These are phyloP conservation scores for Colletotrichum magnum DNA, from an alignment of 2,329 filamentous ascomycete species.

Conservation along the genomic window DNA sequence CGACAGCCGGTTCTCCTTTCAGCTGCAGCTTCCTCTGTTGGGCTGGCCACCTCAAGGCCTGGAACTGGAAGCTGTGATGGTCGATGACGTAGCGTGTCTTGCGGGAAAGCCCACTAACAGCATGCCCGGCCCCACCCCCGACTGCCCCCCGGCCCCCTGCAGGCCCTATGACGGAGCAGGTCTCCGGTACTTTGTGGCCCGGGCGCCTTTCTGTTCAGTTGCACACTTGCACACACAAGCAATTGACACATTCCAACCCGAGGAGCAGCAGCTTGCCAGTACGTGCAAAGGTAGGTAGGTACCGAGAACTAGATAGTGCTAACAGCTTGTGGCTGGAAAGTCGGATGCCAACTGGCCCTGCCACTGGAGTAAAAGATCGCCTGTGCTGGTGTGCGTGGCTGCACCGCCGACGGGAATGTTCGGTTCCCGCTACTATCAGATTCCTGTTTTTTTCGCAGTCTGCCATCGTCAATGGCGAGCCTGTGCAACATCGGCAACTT, in stretches of 20 bases:
- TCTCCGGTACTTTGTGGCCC: constrained; percentile 27
- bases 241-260: constrained; percentile 10
- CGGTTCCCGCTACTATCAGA: constrained; percentile 20
- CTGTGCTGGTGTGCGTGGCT: constrained; percentile 2
- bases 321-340: constrained; percentile 18
- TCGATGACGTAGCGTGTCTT: constrained; percentile 40
- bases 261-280: background rate
- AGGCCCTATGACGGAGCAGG: constrained; percentile 36
- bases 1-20: constrained; percentile 10
- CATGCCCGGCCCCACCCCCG: constrained; percentile 28
- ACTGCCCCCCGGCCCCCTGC: constrained; percentile 25
- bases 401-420: background rate
- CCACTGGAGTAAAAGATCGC: too few relatives aligned
- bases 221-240: too few relatives aligned
- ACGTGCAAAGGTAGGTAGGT: background rate
- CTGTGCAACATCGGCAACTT: constrained; percentile 14
- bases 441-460: constrained; percentile 31
- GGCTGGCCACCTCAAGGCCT: constrained; percentile 7
- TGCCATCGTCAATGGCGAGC: background rate
- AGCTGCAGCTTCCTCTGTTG: constrained; percentile 33
- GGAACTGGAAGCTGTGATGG: constrained; percentile 36
- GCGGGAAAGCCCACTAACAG: constrained; percentile 33
- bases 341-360: background rate
- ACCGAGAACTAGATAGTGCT: constrained; percentile 7
- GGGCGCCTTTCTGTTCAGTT: background rate